Base-by-base conservation (phyloP, 2,329 filamentous ascomycete species). In the Cercospora citrullina region DNA sequence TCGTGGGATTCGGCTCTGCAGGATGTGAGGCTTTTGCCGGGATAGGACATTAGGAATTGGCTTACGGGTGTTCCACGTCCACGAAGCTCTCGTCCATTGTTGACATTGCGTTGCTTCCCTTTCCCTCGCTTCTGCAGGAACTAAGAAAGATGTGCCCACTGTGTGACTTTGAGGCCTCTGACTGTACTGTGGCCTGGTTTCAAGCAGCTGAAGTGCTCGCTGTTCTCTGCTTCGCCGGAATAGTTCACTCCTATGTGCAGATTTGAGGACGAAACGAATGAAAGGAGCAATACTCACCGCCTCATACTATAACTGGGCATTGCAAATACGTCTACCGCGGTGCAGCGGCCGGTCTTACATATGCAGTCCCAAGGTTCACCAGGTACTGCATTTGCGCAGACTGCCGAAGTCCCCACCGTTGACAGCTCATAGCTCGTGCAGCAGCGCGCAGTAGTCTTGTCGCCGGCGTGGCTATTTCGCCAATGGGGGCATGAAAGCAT, bases 351-450 rank as follows among this genome's bases (percentile, higher is more conserved):
- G 23, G 28, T 57, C 51, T 57, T 57, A 30, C 28, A 57, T 30
- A 28, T 16, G 36, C 58, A 16, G 42, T 51, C 39, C 39, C 18
- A 62, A 51, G 60, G 23, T 57, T 28, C 4, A 12, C 23, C 14
- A 57, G 21, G 12, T 26, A 16, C 51, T 30, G 23, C 48, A 12
- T 26, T 2, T 30, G 23, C 42, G 28, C 30, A 10, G 26, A 53
- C 36, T 48, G 60, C 60, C 60, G 60, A 61, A 45, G 60, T 58
- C 28, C 28, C 60, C 60, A 63, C 60, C 33, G 59, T 12, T 63
- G 60, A 31, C 60, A 63, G 60, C 42, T 51, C 60, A 53, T 63
- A 63, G 60, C 60, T 63, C 60, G 60, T 63, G 60, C 60, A 63
- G 60, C 60, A 33, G 53, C 26, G 53, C 60, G 60, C 60, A 63